A percentile compares a stretch with the other conserved stretches of the same genome.
These are phyloP conservation scores for Penicillium desertorum DNA, from an alignment of 495 filamentous ascomycete genomes.

Conservation along the genomic window DNA sequence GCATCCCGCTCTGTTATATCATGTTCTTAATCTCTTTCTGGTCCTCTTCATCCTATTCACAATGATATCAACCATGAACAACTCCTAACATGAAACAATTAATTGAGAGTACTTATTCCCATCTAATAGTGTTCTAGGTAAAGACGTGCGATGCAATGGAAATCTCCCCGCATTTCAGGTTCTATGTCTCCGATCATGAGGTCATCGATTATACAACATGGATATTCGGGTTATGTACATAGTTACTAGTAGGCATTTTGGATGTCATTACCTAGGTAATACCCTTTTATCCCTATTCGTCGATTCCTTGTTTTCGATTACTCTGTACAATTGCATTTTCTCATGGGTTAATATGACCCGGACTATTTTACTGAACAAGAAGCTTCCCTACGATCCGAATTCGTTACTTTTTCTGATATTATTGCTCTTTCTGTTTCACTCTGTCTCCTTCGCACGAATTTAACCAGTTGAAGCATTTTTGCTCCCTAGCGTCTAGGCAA, in stretches of 20 bases:
- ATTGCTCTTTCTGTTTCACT: too few relatives aligned
- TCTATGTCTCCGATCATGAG: constrained; percentile 20
- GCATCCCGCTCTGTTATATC: background rate
- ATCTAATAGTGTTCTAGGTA: background rate
- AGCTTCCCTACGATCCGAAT: too few relatives aligned
- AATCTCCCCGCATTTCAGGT: constrained; percentile 5
- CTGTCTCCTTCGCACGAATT: background rate
- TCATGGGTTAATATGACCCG: too few relatives aligned
- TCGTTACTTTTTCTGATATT: too few relatives aligned
- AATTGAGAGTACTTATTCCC: background rate
- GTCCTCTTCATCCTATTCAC: background rate
- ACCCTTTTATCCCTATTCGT: background rate
- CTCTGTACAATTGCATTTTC: too few relatives aligned
- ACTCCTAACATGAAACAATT: background rate
- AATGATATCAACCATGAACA: background rate
- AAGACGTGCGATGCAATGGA: background rate
- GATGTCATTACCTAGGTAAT: background rate
- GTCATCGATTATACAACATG: constrained; percentile 20
- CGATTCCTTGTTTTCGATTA: too few relatives aligned
- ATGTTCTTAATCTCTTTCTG: background rate
- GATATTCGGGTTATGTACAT: too few relatives aligned
- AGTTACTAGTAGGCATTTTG: background rate
- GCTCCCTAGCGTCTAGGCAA: background rate
- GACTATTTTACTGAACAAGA: too few relatives aligned
- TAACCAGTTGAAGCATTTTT: background rate